Percentiles rank a stretch among this genome's conserved stretches.
Evolutionary conservation across 2,329 filamentous ascomycete species (phyloP).

Genomic region (Fusarium praegraminearum): DNA sequence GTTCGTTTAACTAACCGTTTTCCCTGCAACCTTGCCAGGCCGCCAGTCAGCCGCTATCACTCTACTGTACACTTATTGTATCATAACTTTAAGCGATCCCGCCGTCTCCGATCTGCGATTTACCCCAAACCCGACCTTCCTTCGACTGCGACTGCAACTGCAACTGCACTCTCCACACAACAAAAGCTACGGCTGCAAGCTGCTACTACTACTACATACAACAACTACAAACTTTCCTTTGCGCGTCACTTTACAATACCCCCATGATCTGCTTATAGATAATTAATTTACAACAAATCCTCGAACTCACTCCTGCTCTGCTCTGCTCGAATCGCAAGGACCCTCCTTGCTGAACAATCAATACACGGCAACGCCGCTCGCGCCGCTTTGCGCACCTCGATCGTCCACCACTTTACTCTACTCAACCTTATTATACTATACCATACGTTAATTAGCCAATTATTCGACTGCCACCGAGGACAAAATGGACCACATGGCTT

Average conservation of each 20-base stretch:
- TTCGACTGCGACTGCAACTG: slow-evolving; percentile 11
- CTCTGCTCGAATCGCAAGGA: slow-evolving; percentile 9
- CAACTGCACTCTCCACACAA: slow-evolving; percentile 24
- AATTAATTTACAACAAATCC: slow-evolving; percentile 1
- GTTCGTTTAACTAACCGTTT: slow-evolving; percentile 9
- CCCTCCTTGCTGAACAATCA: slow-evolving; percentile 23
- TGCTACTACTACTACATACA: slow-evolving; percentile 1
- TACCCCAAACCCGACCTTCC: slow-evolving; percentile 27
- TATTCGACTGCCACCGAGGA: not conserved
- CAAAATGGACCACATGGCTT: slow-evolving; percentile 63
- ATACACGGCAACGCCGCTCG: slow-evolving; percentile 19
- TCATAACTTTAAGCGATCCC: slow-evolving; percentile 35
- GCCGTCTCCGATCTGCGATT: slow-evolving; percentile 39
- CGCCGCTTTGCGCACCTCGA: slow-evolving; percentile 18
- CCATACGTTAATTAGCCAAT: not conserved
- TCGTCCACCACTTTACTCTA: slow-evolving; percentile 6
- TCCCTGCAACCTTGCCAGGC: not conserved
- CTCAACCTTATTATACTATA: not conserved
- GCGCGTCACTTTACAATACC: not conserved
- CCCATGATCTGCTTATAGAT: slow-evolving; percentile 7
- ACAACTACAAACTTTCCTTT: slow-evolving; percentile 1
- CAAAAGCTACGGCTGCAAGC: not conserved
- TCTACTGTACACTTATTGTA: slow-evolving; percentile 17
- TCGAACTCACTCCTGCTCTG: not conserved
- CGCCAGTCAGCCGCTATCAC: not conserved